A percentile compares a stretch with the other conserved stretches of the same genome.
These are phyloP conservation scores for Scheffersomyces cryptocercus DNA, from an alignment of 1,139 yeast genomes.

Conservation along the genomic window DNA sequence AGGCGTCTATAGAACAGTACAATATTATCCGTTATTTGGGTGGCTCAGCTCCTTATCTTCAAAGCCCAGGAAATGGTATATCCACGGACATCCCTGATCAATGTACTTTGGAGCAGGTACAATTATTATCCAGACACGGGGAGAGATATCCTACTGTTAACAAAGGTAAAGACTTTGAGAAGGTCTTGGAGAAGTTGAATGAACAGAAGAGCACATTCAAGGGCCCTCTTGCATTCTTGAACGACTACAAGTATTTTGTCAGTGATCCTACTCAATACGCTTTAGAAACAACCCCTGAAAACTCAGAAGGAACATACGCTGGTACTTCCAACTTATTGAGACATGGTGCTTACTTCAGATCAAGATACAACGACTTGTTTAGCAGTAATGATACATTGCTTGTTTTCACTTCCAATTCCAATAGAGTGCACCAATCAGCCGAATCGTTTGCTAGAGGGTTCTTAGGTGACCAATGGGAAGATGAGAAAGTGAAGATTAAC, in stretches of 20 bases:
- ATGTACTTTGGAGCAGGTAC: conserved; percentile 65
- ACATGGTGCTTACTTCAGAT: conserved; percentile 37
- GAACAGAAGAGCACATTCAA: conserved; percentile 25
- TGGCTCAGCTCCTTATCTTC: conserved; percentile 50
- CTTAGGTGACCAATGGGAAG: conserved; percentile 14
- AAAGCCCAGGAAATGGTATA: conserved; percentile 47
- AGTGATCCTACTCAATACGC: conserved; percentile 25
- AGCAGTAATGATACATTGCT: conserved; percentile 21
- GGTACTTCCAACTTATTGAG: conserved; percentile 33
- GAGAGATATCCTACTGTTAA: conserved; percentile 57
- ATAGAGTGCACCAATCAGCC: conserved; percentile 31
- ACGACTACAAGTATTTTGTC: conserved; percentile 36
- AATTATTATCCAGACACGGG: conserved; percentile 68
- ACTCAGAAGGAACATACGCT: conserved; percentile 13
- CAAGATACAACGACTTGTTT: conserved; percentile 31
- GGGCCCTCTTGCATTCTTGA: conserved; percentile 34
- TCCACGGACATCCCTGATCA: conserved; percentile 48
- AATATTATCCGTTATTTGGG: conserved; percentile 47
- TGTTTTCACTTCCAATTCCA: conserved; percentile 35
- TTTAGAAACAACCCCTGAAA: conserved; percentile 18
- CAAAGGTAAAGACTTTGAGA: conserved; percentile 12
- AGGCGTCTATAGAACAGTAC: conserved; percentile 38
- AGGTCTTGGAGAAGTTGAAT: conserved; percentile 20
- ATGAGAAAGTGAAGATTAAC: conserved; percentile 16
- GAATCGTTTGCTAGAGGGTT: conserved; percentile 34